Base-by-base conservation (phyloP, 1,139 yeast genomes). In the Waltiozyma sp. region DNA sequence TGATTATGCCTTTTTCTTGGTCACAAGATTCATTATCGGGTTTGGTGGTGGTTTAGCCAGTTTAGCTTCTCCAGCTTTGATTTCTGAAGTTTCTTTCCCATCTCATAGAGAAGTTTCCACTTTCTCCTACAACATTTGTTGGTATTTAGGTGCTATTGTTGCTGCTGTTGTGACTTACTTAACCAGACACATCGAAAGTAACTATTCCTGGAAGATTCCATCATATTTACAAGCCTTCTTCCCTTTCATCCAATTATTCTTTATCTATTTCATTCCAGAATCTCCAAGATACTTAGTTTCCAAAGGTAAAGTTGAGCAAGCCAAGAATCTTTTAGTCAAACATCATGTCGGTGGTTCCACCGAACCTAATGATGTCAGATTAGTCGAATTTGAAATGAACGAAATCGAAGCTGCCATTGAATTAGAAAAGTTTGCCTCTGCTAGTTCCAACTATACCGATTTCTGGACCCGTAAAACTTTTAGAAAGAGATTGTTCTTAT, bases 241-340 rank as follows among this genome's bases (percentile, higher is more conserved):
- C 45, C 68, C 73, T 2, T 19, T 58, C 4, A n/a, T 64, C 26
- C 66, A 61, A 43, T 16, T 54, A 13, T 74, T 74, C 1, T 61
- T 66, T 44, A 49, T 48, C n/a, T 60, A 50, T 38, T 45, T 59
- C 26, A 21, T 44, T 16, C 93, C 93, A 43, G 93, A 84, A 62
- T 77, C 89, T 34, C 89, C 93, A 49, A 73, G 93, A 65, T 84
- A 64, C 63, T 70, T 72, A 56, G 71, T 80, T 47, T 73, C 77
- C 45, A 68, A 62, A 42, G 76, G 71, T 45, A 63, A 63, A 43
- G 61, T 72, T 41, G 81, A 70, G 13, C 72, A 72, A 46, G 91
- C 89, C 23, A 71, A 69, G 62, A 54, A 59, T 43, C 43, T 65
- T 40, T 57, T 72, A 43, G 41, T 49, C 19, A 64, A 63, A 41